Base-by-base conservation (phyloP, 768 basidiomycete species). In the Exsudoporus frostii region DNA sequence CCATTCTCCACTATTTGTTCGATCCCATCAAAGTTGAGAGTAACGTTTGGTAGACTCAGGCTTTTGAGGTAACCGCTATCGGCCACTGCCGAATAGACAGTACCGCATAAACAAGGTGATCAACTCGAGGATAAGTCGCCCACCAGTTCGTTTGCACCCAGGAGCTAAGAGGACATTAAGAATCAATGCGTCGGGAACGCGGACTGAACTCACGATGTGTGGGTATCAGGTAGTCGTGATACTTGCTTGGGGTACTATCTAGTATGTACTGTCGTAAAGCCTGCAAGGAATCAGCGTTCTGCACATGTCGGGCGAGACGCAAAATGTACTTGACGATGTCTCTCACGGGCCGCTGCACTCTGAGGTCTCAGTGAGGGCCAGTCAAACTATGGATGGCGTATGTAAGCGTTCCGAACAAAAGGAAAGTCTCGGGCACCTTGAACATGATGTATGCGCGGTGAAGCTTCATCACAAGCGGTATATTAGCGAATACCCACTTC, bases 111-210 rank as follows among this genome's bases (percentile, higher is more conserved):
- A 24, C 14, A 29, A 2, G 5, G 15, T 19, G n/a, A 32, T 22
- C 22, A 15, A 25, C 7, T 17, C 45, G 45, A 36, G 8, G 44
- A 22, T 10, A n/a, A 32, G 9, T 34, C 3, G n/a, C 45, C 6
- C 41, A 65, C 64, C 63, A 19, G 50, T 76, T 36, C 86, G 76
- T 65, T 84, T 85, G 63, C 84, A 86, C 20, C 84, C 84, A 29
- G 79, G 76, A 33, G 79, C 83, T 83, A 32, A 29, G 7, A 39
- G 10, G 17, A 25, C 7, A 5, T 43, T 24, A 13, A 52, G 13
- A 49, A 32, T 9, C 38, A 24, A n/a, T 13, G 14, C 7, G 1
- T 10, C 22, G 32, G 36, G 14, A 45, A 25, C 24, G 27, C 32
- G 11, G 25, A 15, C 24, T 7, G 33, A 22, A 53, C 79, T 39